Base-by-base conservation (phyloP, 225 moss, liverwort and hornwort species). In the Pleurozium schreberi region DNA sequence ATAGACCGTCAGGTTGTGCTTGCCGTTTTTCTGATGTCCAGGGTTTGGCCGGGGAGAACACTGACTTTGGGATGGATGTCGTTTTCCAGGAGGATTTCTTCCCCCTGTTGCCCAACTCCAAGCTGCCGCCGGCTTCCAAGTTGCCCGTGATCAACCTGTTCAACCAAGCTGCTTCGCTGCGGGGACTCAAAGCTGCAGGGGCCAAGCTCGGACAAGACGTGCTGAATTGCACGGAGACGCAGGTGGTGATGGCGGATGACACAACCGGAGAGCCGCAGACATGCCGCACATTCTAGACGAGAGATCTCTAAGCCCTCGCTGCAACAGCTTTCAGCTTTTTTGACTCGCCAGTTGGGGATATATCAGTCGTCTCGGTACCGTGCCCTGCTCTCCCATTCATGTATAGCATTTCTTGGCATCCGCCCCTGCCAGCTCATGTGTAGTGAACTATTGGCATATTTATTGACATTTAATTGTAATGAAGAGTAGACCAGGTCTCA, bases 201-300 rank as follows among this genome's bases (percentile, higher is more conserved):
- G 95, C 98, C 26, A 97, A 94, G 94, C 93, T 98, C 38, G 86
- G 94, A 16, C 97, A 97, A 89, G 98, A 98, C 89, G 98, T 98
- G 85, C n/a, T 98, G 78, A 47, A 91, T 57, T 98, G 98, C 91
- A 88, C 89, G 4, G 83, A 76, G 80, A 94, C 93, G 65, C 76
- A 95, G 90, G 92, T 96, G 49, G 97, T 98, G 58, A 85, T 43
- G 52, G 97, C 91, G 34, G 96, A 98, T 83, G 89, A 91, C 59
- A 91, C 22, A 80, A 98, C 97, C 11, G 98, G 98, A 67, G 97
- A 95, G 87, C 97, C 98, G 18, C 71, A 93, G 55, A 43, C 73
- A 33, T 98, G 98, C 90, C 68, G 81, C 71, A 83, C 88, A 76
- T 93, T 95, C 86, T 98, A 92, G 52, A 47, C 10, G 38, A 52